Conservation (phyloP, 768 basidiomycete species). For the Suillus ampliporus region DNA sequence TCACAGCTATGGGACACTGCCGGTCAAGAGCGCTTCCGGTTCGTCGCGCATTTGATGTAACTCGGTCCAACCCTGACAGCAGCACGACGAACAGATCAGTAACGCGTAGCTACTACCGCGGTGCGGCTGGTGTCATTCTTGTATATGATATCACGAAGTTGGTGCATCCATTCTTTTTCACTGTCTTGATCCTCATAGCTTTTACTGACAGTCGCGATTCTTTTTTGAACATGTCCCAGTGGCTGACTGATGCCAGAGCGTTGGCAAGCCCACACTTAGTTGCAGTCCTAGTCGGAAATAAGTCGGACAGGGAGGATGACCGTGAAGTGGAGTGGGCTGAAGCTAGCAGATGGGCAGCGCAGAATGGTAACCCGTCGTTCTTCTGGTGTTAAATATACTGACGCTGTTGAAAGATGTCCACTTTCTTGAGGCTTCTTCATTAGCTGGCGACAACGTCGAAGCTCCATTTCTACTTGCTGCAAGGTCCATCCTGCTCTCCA, state of each 20-base stretch:
- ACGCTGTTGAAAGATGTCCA: constrained; percentile 68
- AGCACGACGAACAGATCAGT: constrained; percentile 63
- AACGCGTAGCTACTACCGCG: constrained; percentile 95
- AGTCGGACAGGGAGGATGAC: constrained; percentile 93
- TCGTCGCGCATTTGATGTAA: constrained; percentile 21
- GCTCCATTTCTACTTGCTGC: constrained; percentile 91
- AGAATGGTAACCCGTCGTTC: constrained; percentile 69
- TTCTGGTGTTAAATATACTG: constrained; percentile 13
- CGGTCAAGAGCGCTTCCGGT: constrained; percentile 95
- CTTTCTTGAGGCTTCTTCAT: constrained; percentile 91
- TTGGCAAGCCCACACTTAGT: constrained; percentile 92
- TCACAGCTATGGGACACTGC: constrained; percentile 95
- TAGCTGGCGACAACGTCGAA: constrained; percentile 92
- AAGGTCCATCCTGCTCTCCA: constrained; percentile 85
- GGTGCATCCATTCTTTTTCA: constrained; percentile 25
- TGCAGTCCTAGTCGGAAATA: constrained; percentile 91
- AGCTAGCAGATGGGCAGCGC: constrained; percentile 94
- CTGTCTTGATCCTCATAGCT: constrained; percentile 1
- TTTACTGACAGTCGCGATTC: constrained; percentile 72
- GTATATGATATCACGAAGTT: constrained; percentile 95
- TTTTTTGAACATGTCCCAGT: constrained; percentile 81
- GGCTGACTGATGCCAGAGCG: constrained; percentile 94
- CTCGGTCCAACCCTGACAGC: constrained; percentile 21
- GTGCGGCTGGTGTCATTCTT: constrained; percentile 89
- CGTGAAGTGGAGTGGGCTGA: constrained; percentile 96